phyloP scores from a whole-genome alignment of 805 yeast species.

The Cyberlindnera xishuangbannaensis region DNA sequence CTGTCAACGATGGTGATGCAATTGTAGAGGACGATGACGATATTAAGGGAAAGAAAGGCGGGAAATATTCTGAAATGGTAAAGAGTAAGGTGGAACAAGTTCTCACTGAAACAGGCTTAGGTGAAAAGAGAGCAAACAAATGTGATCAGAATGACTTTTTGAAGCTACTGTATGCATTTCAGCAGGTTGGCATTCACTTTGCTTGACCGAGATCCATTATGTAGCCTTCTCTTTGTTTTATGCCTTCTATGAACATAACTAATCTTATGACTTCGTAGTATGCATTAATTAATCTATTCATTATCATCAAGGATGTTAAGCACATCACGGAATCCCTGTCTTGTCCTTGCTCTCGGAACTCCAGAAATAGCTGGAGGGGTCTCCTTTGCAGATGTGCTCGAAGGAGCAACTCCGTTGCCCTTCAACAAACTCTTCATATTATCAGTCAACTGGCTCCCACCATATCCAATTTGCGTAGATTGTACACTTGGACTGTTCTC shows the following conservation, averaged over 20 bases:
- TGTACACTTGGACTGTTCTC: slow-evolving; percentile 1
- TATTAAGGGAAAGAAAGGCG: slow-evolving; percentile 26
- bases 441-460: slow-evolving; percentile 9
- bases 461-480: slow-evolving; percentile 20
- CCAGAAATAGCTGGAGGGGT: background rate
- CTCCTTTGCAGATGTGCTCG: too few species aligned
- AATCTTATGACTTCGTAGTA: too few species aligned
- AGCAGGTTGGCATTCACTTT: slow-evolving; percentile 95
- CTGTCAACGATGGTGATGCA: slow-evolving; percentile 38
- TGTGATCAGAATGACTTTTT: slow-evolving; percentile 94
- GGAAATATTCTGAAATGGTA: slow-evolving; percentile 38
- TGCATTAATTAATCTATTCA: too few species aligned
- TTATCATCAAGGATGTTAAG: too few species aligned
- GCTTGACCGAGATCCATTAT: slow-evolving; percentile 39
- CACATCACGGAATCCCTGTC: slow-evolving; percentile 1
- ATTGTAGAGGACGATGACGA: slow-evolving; percentile 34
- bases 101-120: slow-evolving; percentile 69
- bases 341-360: slow-evolving; percentile 1
- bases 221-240: slow-evolving; percentile 1
- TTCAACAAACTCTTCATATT: slow-evolving; percentile 11
- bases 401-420: background rate
- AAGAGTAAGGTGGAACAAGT: slow-evolving; percentile 70
- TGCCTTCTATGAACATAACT: too few species aligned
- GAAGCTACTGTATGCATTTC: slow-evolving; percentile 82
- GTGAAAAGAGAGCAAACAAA: slow-evolving; percentile 87